Evolutionary conservation across 495 filamentous ascomycete genomes (phyloP).

Genomic region (Aspergillus baeticus): DNA sequence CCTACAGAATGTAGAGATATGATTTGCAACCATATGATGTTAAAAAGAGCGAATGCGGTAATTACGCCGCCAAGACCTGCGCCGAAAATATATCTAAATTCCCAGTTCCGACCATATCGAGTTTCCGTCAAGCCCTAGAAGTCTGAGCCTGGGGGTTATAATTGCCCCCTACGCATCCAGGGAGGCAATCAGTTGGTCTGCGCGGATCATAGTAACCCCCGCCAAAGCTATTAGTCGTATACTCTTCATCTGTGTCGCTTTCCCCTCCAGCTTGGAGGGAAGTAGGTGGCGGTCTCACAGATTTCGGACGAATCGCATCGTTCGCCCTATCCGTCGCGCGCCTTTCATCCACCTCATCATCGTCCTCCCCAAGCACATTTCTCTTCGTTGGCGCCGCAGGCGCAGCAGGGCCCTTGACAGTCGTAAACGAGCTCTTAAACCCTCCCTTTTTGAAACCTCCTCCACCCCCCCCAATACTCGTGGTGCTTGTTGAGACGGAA

Average conservation of each 20-base stretch:
- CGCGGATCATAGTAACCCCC: constrained; percentile 53
- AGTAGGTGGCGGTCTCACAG: constrained; percentile 10
- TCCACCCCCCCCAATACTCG: constrained; percentile 21
- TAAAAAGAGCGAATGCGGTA: too few species aligned
- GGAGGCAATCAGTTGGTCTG: constrained; percentile 50
- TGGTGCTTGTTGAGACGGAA: constrained; percentile 1
- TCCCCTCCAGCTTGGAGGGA: constrained; percentile 26
- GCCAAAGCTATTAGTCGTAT: constrained; percentile 34
- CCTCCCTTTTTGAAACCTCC: constrained; percentile 64
- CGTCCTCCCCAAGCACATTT: constrained; percentile 45
- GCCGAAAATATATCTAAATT: not conserved
- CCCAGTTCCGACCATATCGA: not conserved
- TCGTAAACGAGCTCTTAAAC: constrained; percentile 60
- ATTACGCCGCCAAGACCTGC: too few species aligned
- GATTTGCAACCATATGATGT: too few species aligned
- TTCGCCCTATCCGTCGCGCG: constrained; percentile 2
- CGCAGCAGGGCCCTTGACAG: constrained; percentile 36
- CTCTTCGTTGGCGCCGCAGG: constrained; percentile 36
- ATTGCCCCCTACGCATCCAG: constrained; percentile 32
- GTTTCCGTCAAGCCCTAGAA: not conserved
- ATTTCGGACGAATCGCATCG: constrained; percentile 44
- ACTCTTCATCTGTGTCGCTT: constrained; percentile 48
- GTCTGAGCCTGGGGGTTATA: constrained; percentile 6
- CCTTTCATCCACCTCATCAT: constrained; percentile 28
- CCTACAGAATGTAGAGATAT: too few species aligned